Evolutionary conservation across 495 filamentous ascomycete species (phyloP).

Genomic region (Thermothielavioides terrestris): DNA sequence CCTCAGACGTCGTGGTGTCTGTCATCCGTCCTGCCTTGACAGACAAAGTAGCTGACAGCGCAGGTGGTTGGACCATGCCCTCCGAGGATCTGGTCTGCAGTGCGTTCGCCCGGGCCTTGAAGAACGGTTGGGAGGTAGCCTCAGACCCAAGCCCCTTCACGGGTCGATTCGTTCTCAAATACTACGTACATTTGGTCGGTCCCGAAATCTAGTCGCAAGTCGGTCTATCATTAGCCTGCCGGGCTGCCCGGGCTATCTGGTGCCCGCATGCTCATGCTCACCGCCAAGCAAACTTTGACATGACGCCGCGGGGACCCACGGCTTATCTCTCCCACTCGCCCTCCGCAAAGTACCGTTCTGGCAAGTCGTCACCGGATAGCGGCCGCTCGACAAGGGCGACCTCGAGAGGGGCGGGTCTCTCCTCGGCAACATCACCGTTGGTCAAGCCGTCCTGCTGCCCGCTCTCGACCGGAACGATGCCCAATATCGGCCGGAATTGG

Average conservation of each 20-base stretch:
- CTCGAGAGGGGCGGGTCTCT: slow-evolving; percentile 48
- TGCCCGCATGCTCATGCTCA: background rate
- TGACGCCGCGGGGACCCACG: too few species aligned
- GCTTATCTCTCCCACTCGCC: slow-evolving; percentile 45
- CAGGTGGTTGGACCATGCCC: too few species aligned
- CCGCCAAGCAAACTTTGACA: background rate
- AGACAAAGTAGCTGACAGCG: too few species aligned
- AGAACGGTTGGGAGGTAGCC: too few species aligned
- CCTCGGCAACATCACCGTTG: slow-evolving; percentile 6
- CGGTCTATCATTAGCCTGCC: background rate
- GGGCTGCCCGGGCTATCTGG: background rate
- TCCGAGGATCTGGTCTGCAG: too few species aligned
- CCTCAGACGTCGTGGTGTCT: too few species aligned
- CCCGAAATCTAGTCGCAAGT: too few species aligned
- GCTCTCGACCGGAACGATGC: slow-evolving; percentile 61
- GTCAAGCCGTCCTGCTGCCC: slow-evolving; percentile 22
- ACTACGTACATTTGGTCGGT: background rate
- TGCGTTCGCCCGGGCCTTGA: too few species aligned
- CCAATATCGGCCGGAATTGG: slow-evolving; percentile 86
- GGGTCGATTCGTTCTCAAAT: background rate
- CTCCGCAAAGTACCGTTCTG: slow-evolving; percentile 60
- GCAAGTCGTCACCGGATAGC: slow-evolving; percentile 71
- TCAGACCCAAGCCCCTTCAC: too few species aligned
- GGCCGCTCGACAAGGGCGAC: slow-evolving; percentile 85
- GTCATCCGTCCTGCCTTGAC: too few species aligned